phyloP scores from a whole-genome alignment of 345 rosid genomes.

The Stellera chamaejasme region DNA sequence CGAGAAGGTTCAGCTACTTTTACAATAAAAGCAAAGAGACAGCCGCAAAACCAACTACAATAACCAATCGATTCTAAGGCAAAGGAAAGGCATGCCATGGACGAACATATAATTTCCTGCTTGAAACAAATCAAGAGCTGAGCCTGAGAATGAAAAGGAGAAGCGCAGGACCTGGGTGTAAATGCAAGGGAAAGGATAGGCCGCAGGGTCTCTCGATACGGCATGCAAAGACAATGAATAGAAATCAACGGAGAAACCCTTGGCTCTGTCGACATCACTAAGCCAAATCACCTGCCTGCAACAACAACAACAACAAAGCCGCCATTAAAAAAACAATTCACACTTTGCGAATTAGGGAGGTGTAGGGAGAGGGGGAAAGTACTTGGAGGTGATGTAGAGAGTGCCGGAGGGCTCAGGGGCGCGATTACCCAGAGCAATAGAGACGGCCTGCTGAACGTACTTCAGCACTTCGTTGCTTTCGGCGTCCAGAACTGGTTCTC shows the following conservation, averaged over 20 bases:
- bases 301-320: neutral
- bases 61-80: no score
- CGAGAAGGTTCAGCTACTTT: no score
- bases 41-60: no score
- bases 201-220: conserved; percentile 79
- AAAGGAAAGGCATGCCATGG: no score
- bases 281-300: conserved; percentile 82
- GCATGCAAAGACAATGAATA: conserved; percentile 84
- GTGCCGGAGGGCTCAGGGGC: conserved; percentile 70
- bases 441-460: conserved; percentile 63
- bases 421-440: conserved; percentile 62
- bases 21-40: no score
- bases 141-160: neutral
- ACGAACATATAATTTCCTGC: no score
- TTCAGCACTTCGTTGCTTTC: conserved; percentile 69
- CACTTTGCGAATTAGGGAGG: neutral
- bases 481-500: conserved; percentile 55
- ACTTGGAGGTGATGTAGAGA: conserved; percentile 80
- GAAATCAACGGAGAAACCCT: conserved; percentile 87
- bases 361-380: neutral
- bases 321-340: neutral
- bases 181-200: conserved; percentile 82
- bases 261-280: conserved; percentile 57
- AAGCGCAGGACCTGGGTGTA: conserved; percentile 49
- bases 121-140: no score